Base-by-base conservation (phyloP, 352 stramenopile genomes). In the Globisporangium apiculatum region DNA sequence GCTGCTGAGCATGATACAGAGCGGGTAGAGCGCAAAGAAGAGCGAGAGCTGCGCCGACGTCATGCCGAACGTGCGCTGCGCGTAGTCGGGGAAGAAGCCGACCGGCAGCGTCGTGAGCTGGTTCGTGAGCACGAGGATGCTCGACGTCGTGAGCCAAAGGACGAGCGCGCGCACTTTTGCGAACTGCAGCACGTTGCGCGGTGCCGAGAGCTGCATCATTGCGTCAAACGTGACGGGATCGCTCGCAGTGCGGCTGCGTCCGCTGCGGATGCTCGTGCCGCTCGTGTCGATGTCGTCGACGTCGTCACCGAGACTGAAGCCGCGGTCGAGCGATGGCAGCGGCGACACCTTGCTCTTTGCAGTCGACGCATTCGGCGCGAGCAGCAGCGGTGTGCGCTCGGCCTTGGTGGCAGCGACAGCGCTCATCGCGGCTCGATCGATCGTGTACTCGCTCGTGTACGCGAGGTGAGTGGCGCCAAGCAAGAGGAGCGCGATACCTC, bases 1-100 rank as follows among this genome's bases (percentile, higher is more conserved):
- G 38, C 79, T 87, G 58, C 73, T 83, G 56, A 84, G 38, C 79
- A 90, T 90, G 72, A 87, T 81, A 51, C 77, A 87, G 17, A 90
- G 65, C 47, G 79, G 79, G 58, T 87, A 90, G 37, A 87, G 61
- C 24, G 79, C 75, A 62, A 90, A 90, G 67, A 90, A 86, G 63
- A 86, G 47, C 51, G 75, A 83, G 53, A 90, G 62, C 59, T 87
- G 61, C 36, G 60, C 53, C 14, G 66, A 58, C 18, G 73, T 73
- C 69, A 86, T 81, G 56, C 68, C 58, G 1, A 84, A 68, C n/a
- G 18, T 60, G 41, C 72, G 55, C 46, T 75, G 58, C 46, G 73
- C 79, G 66, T 87, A 87, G 10, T 62, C 61, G 37, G 79, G 79
- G 64, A 86, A 87, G 68, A 90, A 90, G 35, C 79, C 79, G n/a